A percentile compares a stretch with the other conserved stretches of the same genome.
These are phyloP conservation scores for Apostasia ramifera DNA, from an alignment of 106 monocot genomes.

Conservation along the genomic window DNA sequence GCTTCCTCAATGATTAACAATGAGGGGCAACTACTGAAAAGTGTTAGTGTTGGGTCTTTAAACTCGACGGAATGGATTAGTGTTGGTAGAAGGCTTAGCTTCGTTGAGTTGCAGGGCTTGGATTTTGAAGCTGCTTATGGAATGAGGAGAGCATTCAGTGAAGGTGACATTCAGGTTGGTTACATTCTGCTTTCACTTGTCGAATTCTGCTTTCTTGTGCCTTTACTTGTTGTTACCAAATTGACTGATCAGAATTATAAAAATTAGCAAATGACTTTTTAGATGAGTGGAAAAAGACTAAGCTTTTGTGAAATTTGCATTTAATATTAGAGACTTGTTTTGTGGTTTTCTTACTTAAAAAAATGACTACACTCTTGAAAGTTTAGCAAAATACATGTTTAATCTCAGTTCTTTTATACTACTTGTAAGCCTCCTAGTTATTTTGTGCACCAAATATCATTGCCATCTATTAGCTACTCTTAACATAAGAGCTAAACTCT, in stretches of 20 bases:
- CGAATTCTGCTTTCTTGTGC: not conserved
- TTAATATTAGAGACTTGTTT: no score
- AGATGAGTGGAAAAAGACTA: not conserved
- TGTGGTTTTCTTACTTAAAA: no score
- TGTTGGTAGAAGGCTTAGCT: conserved; percentile 16
- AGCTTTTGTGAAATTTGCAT: no score
- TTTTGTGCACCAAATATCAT: no score
- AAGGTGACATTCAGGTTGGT: conserved; percentile 56
- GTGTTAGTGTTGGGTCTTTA: conserved; percentile 17
- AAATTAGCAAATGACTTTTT: not conserved
- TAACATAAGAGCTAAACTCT: no score
- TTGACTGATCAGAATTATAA: not conserved
- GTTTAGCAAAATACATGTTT: no score
- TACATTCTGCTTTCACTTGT: not conserved
- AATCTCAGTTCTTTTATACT: no score
- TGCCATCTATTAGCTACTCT: no score
- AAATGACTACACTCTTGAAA: no score
- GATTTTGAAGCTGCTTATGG: conserved; percentile 30
- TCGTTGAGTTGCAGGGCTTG: conserved; percentile 27
- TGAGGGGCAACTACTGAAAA: conserved; percentile 23
- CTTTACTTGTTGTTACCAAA: not conserved
- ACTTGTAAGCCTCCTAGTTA: no score
- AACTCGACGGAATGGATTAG: conserved; percentile 21
- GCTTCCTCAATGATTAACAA: conserved; percentile 9
- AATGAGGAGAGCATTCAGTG: conserved; percentile 37